Percentiles rank a stretch among this genome's conserved stretches.
phyloP scores from a whole-genome alignment of 2,329 filamentous ascomycete genomes.

The Fusarium sp. region DNA sequence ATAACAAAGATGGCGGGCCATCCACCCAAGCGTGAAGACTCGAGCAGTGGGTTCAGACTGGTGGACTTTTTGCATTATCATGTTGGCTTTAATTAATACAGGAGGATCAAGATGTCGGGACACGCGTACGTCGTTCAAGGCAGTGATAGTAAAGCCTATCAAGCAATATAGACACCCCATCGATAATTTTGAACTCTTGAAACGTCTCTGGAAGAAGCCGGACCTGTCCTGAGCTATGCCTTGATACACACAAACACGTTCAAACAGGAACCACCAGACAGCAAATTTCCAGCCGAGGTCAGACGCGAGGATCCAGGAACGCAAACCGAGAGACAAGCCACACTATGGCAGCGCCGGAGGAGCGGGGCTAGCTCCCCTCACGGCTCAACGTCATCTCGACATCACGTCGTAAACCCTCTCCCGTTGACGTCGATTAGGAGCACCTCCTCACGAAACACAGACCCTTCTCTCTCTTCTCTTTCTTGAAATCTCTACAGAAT shows the following conservation, averaged over 20 bases:
- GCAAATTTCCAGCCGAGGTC: background rate
- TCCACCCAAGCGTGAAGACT: background rate
- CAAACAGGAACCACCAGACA: background rate
- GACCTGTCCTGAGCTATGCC: background rate
- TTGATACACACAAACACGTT: background rate
- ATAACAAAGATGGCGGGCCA: background rate
- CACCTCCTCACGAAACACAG: background rate
- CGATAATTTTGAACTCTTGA: background rate
- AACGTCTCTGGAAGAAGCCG: background rate
- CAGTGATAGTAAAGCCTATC: background rate
- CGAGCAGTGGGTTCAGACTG: background rate
- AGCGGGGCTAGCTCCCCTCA: background rate
- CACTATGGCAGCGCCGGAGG: background rate
- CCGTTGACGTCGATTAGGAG: background rate
- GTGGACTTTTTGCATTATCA: background rate
- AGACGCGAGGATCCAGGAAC: background rate
- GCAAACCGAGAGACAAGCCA: background rate
- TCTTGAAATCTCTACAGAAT: background rate
- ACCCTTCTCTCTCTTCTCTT: background rate
- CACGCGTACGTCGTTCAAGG: background rate
- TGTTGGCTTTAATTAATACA: background rate
- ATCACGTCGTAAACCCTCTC: slow-evolving; percentile 1
- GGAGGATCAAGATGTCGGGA: background rate
- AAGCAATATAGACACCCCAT: background rate
- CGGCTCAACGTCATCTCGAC: slow-evolving; percentile 3